These are phyloP conservation scores for Cetraspora pellucida DNA, from an alignment of 192 early-diverging fungal genomes.

Conservation along the genomic window DNA sequence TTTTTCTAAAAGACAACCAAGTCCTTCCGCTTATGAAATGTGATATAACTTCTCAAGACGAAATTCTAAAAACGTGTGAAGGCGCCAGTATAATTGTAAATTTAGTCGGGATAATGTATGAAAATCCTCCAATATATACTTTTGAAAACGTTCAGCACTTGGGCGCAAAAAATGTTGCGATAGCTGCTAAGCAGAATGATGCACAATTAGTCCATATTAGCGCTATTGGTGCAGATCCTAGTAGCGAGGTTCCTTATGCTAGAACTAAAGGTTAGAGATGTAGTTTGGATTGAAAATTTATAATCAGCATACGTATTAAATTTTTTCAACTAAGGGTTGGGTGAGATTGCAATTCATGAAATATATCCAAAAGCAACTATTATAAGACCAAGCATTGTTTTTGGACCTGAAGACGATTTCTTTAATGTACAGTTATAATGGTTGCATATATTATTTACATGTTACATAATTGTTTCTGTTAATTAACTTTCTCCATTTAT, in stretches of 20 bases:
- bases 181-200: constrained; percentile 28
- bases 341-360: constrained; percentile 37
- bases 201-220: constrained; percentile 40
- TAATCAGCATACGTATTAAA: not conserved
- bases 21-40: constrained; percentile 13
- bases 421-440: constrained; percentile 30
- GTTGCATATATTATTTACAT: not conserved
- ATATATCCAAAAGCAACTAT: constrained; percentile 33
- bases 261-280: constrained; percentile 39
- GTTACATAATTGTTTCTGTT: not conserved
- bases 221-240: constrained; percentile 41
- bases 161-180: constrained; percentile 40
- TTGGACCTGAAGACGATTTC: constrained; percentile 43
- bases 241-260: constrained; percentile 36
- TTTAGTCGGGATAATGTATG: constrained; percentile 46
- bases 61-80: constrained; percentile 30
- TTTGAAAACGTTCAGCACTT: constrained; percentile 40
- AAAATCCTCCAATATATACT: constrained; percentile 36
- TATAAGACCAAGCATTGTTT: constrained; percentile 42
- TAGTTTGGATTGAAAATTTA: not conserved
- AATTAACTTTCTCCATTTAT: not conserved
- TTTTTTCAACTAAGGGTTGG: constrained; percentile 30
- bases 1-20: not conserved
- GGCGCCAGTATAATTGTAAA: constrained; percentile 37
- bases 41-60: constrained; percentile 32